Percentiles rank a stretch among this genome's conserved stretches.
phyloP scores from a whole-genome alignment of 345 rosid species.

The Cardiospermum halicacabum region DNA sequence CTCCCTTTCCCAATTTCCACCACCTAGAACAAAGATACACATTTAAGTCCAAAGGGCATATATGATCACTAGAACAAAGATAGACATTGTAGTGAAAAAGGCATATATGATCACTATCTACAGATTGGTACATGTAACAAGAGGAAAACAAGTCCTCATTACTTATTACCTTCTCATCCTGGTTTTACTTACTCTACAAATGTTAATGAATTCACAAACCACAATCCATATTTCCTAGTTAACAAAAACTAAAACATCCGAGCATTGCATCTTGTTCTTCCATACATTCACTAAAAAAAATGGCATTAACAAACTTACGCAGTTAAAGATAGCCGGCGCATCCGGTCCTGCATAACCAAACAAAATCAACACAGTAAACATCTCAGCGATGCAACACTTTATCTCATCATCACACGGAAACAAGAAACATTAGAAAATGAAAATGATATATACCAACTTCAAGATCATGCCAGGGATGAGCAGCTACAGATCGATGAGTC shows the following conservation, averaged over 20 bases:
- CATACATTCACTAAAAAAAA: neutral
- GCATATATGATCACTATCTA: neutral
- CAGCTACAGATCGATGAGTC: slow-evolving; percentile 69
- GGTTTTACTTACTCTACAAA: neutral
- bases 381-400: slow-evolving; percentile 6
- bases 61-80: slow-evolving; percentile 5
- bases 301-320: slow-evolving; percentile 60
- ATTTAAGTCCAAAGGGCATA: neutral
- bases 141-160: neutral
- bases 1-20: slow-evolving; percentile 93
- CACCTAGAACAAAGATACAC: slow-evolving; percentile 43
- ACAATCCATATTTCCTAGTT: neutral
- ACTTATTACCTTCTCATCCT: neutral
- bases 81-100: neutral
- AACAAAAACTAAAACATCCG: neutral
- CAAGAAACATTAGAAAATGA: neutral
- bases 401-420: neutral
- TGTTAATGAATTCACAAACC: neutral
- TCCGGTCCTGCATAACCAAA: slow-evolving; percentile 65
- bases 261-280: no score
- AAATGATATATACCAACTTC: slow-evolving; percentile 65
- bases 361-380: slow-evolving; percentile 11
- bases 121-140: no score
- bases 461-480: slow-evolving; percentile 97
- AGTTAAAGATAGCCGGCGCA: slow-evolving; percentile 83